Percentiles rank a stretch among this genome's conserved stretches.
phyloP scores from a whole-genome alignment of 257 asterid genomes.

The Solanum tacnaense region DNA sequence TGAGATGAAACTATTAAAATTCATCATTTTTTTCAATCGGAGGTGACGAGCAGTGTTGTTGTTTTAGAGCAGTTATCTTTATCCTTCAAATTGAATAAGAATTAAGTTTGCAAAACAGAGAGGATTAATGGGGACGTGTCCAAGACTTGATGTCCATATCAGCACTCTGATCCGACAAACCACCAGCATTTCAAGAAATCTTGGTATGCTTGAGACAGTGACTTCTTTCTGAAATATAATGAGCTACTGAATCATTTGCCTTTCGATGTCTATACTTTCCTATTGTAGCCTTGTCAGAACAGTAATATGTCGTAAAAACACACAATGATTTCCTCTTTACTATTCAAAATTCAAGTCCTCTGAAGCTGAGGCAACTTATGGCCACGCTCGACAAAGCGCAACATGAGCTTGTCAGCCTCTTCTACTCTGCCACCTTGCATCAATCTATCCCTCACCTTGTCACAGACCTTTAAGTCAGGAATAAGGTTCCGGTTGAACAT shows the following conservation, averaged over 20 bases:
- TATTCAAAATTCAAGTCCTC: neutral
- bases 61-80: neutral
- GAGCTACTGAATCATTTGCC: neutral
- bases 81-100: neutral
- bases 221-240: neutral
- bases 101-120: neutral
- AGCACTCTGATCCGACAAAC: neutral
- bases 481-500: conserved; percentile 81
- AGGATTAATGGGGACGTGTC: neutral
- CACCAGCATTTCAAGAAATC: neutral
- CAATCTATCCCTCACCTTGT: conserved; percentile 58
- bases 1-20: neutral
- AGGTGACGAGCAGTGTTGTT: neutral
- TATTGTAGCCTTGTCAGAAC: neutral
- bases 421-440: conserved; percentile 27
- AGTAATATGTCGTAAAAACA: neutral
- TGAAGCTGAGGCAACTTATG: conserved; percentile 19
- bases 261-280: neutral
- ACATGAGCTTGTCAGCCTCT: conserved; percentile 86
- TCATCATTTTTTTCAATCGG: neutral
- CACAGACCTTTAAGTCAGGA: conserved; percentile 78
- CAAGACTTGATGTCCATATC: neutral
- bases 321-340: neutral
- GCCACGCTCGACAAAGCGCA: conserved; percentile 78
- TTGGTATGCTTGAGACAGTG: neutral